A percentile compares a stretch with the other conserved stretches of the same genome.
These are phyloP conservation scores for Aureobasidium namibiae DNA, from an alignment of 2,329 filamentous ascomycete genomes.

Conservation along the genomic window DNA sequence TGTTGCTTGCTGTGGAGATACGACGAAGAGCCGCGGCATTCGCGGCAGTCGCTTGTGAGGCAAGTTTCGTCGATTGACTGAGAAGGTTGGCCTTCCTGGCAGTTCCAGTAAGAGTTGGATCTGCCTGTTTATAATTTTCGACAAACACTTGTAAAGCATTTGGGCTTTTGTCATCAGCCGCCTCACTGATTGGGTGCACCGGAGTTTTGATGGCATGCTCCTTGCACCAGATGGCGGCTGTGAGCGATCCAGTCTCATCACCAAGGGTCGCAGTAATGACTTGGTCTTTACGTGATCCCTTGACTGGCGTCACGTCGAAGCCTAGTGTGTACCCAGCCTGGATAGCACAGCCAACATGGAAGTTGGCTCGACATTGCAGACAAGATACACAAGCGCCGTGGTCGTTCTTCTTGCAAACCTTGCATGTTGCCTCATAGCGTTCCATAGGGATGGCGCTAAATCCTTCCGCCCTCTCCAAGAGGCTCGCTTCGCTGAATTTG, in stretches of 20 bases:
- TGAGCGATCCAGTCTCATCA: conserved; percentile 72
- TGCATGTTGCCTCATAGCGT: conserved; percentile 71
- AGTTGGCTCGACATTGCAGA: conserved; percentile 60
- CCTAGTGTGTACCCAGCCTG: conserved; percentile 75
- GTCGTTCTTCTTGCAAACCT: conserved; percentile 65
- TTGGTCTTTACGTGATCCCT: conserved; percentile 76
- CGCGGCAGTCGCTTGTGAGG: conserved; percentile 26
- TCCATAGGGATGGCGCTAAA: conserved; percentile 70
- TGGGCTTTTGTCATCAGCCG: conserved; percentile 59
- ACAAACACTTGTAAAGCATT: conserved; percentile 82
- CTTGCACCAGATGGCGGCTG: conserved; percentile 85
- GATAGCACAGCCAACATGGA: conserved; percentile 87
- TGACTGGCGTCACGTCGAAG: conserved; percentile 84
- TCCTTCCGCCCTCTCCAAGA: conserved; percentile 79
- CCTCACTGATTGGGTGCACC: conserved; percentile 71
- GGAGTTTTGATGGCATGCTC: conserved; percentile 65
- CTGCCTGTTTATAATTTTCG: conserved; percentile 88
- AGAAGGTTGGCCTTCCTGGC: conserved; percentile 83
- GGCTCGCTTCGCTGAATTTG: conserved; percentile 78
- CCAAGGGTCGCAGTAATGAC: conserved; percentile 72
- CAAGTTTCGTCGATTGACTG: conserved; percentile 53
- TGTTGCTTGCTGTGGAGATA: conserved; percentile 29
- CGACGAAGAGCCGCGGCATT: conserved; percentile 28
- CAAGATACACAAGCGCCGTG: conserved; percentile 75
- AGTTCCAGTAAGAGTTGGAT: conserved; percentile 81